These are phyloP conservation scores for Stevia rebaudiana DNA, from an alignment of 140 eudicot genomes.

Conservation along the genomic window DNA sequence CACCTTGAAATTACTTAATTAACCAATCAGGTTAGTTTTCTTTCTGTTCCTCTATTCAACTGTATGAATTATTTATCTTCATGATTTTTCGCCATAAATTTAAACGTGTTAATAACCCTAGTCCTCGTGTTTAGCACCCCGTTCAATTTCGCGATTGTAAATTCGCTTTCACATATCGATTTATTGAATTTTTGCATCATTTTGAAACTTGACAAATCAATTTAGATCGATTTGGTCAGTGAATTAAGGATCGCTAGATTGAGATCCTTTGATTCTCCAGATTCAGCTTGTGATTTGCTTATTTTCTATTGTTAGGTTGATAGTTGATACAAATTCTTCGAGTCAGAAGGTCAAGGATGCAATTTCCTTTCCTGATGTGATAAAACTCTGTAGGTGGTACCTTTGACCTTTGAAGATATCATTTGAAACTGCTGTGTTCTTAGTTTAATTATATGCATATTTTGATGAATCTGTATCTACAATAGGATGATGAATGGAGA, in stretches of 20 bases:
- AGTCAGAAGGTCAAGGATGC: slow-evolving; percentile 18
- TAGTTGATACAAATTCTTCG: not conserved
- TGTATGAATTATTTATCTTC: not conserved
- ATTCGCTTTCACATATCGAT: slow-evolving; percentile 9
- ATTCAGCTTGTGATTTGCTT: slow-evolving; percentile 14
- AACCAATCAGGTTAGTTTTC: slow-evolving; percentile 13
- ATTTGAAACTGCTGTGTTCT: not conserved
- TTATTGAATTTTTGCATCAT: not conserved
- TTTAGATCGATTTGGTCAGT: slow-evolving; percentile 14
- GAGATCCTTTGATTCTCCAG: slow-evolving; percentile 12
- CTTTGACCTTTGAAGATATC: not conserved
- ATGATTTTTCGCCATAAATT: not conserved
- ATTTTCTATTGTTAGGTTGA: not conserved
- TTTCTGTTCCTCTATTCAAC: slow-evolving; percentile 10
- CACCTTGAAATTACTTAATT: slow-evolving; percentile 12
- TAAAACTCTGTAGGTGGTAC: not conserved
- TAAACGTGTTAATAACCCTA: slow-evolving; percentile 17
- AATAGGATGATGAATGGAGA: slow-evolving; percentile 61
- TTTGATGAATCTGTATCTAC: slow-evolving; percentile 14
- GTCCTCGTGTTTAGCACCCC: slow-evolving; percentile 6
- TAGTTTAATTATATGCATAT: not conserved
- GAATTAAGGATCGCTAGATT: not conserved
- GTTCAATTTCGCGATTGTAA: slow-evolving; percentile 14
- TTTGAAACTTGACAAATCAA: not conserved
- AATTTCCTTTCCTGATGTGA: slow-evolving; percentile 19